Base-by-base conservation (phyloP, 805 yeast genomes). In the Wickerhamomyces alni region DNA sequence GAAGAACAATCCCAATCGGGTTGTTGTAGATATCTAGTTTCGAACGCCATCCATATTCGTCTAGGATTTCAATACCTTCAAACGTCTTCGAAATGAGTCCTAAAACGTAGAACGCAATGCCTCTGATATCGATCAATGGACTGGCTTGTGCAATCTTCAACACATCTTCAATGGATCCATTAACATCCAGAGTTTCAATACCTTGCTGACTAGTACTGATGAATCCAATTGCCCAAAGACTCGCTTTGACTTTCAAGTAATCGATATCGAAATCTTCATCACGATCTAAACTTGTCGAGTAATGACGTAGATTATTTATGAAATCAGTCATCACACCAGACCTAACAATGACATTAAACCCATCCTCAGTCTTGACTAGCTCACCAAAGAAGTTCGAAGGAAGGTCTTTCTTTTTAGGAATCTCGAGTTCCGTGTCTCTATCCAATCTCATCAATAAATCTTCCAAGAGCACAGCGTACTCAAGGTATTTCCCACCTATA, bases 201-300 rank as follows among this genome's bases (percentile, higher is more conserved):
- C 97, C 97, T 37, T 71, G 63, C 9, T 73, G 72, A 1, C 87
- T 75, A 1, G 88, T 75, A 2, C 89, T 89, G 24, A 89, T 77
- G 51, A 81, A 80, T 0, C 96, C 97, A 26, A 87, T 68, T 2
- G 94, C 80, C 97, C 97, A 91, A 27, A 91, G 51, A 26, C 82
- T 75, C 10, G 89, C 85, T 54, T 86, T 87, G 19, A 91, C 58
- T 45, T 70, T 71, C 8, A 65, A 26, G 16, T 66, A 43, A 16
- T 62, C 60, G 7, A 68, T 67, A 5, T 63, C 63, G 17, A 63
- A 69, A 55, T 29, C 10, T 38, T 41, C 8, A 45, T 50, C 19
- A 30, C 50, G 53, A 11, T 48, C 53, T 5, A 58, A 36, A 8
- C 46, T 45, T 16, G 52, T 46, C 0, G 61, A 50, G 48, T 64